phyloP scores from a whole-genome alignment of 192 early-diverging fungal species.

The Dissophora ornata region DNA sequence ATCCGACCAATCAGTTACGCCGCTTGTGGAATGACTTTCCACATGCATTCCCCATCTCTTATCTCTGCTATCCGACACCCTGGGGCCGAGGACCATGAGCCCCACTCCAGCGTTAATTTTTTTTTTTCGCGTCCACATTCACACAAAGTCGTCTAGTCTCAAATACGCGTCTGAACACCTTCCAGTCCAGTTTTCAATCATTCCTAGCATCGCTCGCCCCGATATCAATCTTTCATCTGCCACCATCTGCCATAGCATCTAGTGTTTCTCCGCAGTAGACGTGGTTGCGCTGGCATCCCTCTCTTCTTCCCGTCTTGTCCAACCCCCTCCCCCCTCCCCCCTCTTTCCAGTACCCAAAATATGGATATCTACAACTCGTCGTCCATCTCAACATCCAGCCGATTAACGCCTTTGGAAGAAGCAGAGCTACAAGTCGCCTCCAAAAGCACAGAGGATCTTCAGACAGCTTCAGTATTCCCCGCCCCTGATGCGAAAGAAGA shows the following conservation, averaged over 20 bases:
- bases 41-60: background rate
- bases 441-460: background rate
- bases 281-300: no score
- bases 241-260: no score
- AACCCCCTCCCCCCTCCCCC: no score
- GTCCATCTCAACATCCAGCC: conserved; percentile 22
- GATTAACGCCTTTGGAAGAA: conserved; percentile 22
- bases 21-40: conserved; percentile 2
- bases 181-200: no score
- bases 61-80: background rate
- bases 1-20: background rate
- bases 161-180: no score
- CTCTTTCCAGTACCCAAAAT: background rate
- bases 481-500: background rate
- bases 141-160: no score
- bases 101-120: background rate
- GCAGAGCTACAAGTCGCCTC: conserved; percentile 11
- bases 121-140: no score
- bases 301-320: background rate
- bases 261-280: background rate
- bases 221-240: no score
- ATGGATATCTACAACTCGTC: conserved; percentile 23
- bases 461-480: background rate
- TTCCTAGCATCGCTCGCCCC: no score
- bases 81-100: background rate